phyloP scores from a whole-genome alignment of 805 yeast species.

The Lipomyces orientalis region DNA sequence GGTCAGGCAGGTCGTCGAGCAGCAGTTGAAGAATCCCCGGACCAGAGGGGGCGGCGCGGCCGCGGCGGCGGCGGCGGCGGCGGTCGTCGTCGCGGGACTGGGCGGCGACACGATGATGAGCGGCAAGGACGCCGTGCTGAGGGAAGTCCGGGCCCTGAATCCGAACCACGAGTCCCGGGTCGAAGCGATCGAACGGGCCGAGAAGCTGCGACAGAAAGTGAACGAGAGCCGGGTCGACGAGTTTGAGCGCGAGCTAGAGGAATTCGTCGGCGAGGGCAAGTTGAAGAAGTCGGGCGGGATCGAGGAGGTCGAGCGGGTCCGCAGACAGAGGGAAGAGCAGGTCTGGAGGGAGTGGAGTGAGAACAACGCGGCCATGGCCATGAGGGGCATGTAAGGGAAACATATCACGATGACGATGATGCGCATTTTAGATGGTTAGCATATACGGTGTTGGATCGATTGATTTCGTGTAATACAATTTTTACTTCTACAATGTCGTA shows the following conservation, averaged over 20 bases:
- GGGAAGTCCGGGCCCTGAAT: slow-evolving; percentile 75
- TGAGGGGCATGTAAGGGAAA: background rate
- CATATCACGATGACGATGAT: no score
- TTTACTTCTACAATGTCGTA: background rate
- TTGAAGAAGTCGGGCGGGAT: slow-evolving; percentile 87
- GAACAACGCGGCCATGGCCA: slow-evolving; percentile 16
- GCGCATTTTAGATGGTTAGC: background rate
- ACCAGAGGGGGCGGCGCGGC: slow-evolving; percentile 17
- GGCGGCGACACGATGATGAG: slow-evolving; percentile 54
- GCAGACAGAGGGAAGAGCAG: slow-evolving; percentile 71
- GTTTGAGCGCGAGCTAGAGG: slow-evolving; percentile 84
- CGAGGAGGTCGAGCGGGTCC: slow-evolving; percentile 76
- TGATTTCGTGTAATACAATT: no score
- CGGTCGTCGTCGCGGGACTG: slow-evolving; percentile 38
- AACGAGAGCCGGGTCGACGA: slow-evolving; percentile 63
- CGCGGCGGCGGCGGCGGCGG: background rate
- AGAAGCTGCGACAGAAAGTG: slow-evolving; percentile 75
- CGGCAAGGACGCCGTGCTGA: slow-evolving; percentile 68
- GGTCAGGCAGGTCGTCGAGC: slow-evolving; percentile 80
- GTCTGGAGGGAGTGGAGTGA: slow-evolving; percentile 57
- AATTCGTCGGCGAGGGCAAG: slow-evolving; percentile 77
- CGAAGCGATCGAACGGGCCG: slow-evolving; percentile 89
- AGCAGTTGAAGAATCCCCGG: slow-evolving; percentile 53
- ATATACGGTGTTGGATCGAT: background rate
- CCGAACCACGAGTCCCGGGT: slow-evolving; percentile 87